Conservation (phyloP, 2,329 filamentous ascomycete species). For the Aspergillus carbonarius region DNA sequence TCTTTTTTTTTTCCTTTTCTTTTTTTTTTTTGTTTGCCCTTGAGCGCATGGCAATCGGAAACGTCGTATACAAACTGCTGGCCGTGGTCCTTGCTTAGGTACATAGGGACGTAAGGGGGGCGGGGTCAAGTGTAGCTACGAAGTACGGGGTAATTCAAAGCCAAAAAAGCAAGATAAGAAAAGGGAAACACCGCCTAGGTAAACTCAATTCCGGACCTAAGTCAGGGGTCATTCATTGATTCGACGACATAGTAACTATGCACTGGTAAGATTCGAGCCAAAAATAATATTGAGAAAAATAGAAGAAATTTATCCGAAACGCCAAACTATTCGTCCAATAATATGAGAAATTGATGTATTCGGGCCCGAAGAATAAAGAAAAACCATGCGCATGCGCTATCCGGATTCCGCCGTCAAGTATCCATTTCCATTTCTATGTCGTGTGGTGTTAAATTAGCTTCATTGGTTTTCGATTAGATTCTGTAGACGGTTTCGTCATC, state of each 20-base stretch:
- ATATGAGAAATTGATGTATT: not conserved
- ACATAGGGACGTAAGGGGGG: not conserved
- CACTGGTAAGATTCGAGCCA: not conserved
- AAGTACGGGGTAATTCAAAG: not conserved
- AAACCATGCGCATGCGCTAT: not conserved
- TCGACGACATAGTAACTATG: not conserved
- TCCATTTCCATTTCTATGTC: not conserved
- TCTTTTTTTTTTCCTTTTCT: not conserved
- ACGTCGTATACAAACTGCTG: not conserved
- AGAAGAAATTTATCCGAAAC: conserved; percentile 5
- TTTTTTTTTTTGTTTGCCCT: conserved; percentile 7
- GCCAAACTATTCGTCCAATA: conserved; percentile 12
- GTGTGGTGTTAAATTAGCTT: not conserved
- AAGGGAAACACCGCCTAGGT: not conserved
- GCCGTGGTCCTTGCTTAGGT: not conserved
- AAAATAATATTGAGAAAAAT: not conserved
- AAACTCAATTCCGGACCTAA: not conserved
- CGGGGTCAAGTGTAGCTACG: not conserved
- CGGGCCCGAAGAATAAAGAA: not conserved
- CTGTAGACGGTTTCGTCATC: conserved; percentile 67
- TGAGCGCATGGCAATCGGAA: not conserved
- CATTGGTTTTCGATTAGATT: conserved; percentile 49
- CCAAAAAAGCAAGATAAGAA: not conserved
- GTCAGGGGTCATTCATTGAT: not conserved
- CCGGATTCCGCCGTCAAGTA: not conserved